Base-by-base conservation (phyloP, 176 grass and related monocot species). In the Aechmea fasciata region DNA sequence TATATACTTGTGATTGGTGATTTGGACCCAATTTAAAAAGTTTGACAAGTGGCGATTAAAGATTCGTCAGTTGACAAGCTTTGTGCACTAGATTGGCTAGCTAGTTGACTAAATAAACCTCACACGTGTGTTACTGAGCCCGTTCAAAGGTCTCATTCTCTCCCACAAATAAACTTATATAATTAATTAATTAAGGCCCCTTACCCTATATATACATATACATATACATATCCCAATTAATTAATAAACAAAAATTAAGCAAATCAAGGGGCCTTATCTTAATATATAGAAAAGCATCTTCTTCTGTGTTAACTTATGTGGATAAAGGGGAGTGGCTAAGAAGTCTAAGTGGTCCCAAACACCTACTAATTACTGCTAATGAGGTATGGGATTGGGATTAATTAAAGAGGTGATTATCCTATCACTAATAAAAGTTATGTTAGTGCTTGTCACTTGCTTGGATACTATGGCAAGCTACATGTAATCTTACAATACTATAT, bases 351-450 rank as follows among this genome's bases (percentile, higher is more conserved):
- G 64, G 64, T 33, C 3, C 64, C 64, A 12, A 11, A 41, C 33
- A 41, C 33, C 33, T 41, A 41, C 33, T 41, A 41, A 41, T 41
- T 11, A 14, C 9, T 48, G 7, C 26, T 66, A 48, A 48, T 66
- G 15, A 18, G 13, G n/a, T 18, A 9, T 7, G 9, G 55, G 15
- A 10, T 22, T 61, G 55, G 13, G 55, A 18, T 57, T 57, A 57
- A 18, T 57, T 57, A 57, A 57, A 15, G 52, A 17, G 13, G 8
- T 57, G 52, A 57, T 84, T 84, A 84, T 84, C 74, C 61, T 17
- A 74, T 5, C 55, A 61, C 55, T 61, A 57, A 41, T 83, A 57
- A 23, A 14, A 33, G 49, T 54, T 49, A 7, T 51, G 78, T 81
- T 11, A 25, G 81, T 51, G 70, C 53, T 15, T 75, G 74, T 71